Conservation (phyloP, 495 filamentous ascomycete species). For the Collariella sp. region DNA sequence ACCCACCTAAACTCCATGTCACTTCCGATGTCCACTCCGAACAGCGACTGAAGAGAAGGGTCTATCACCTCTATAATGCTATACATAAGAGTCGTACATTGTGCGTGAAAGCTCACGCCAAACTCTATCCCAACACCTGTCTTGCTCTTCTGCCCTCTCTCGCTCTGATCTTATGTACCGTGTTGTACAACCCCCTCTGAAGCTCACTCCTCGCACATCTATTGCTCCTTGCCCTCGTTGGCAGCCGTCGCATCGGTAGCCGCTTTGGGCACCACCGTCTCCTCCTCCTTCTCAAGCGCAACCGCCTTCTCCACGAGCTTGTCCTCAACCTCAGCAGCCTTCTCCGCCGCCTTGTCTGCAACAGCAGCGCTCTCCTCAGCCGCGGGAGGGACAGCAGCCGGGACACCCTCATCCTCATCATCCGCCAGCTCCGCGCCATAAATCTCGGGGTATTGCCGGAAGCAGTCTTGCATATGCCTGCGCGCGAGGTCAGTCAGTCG, state of each 20-base stretch:
- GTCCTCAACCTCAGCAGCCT: too few relatives aligned
- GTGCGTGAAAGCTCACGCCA: neutral
- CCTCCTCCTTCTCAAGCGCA: constrained; percentile 6
- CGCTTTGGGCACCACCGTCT: constrained; percentile 13
- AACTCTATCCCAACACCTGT: constrained; percentile 1
- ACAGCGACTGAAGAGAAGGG: neutral
- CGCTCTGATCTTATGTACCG: neutral
- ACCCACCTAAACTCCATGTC: too few relatives aligned
- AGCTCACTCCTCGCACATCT: neutral
- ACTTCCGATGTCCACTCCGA: neutral
- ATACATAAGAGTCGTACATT: constrained; percentile 17
- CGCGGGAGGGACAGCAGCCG: constrained; percentile 10
- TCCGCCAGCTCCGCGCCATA: constrained; percentile 87
- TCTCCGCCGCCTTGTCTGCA: neutral
- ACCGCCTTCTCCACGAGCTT: neutral
- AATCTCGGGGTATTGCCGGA: constrained; percentile 79
- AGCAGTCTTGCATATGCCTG: constrained; percentile 95
- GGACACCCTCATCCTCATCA: constrained; percentile 51
- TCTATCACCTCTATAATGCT: constrained; percentile 13
- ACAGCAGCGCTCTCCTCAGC: neutral
- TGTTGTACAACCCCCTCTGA: neutral
- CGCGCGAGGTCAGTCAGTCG: constrained; percentile 18
- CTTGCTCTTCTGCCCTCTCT: neutral
- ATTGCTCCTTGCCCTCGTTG: constrained; percentile 23
- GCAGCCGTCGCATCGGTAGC: constrained; percentile 22